phyloP scores from a whole-genome alignment of 2,329 filamentous ascomycete genomes.

The Cladosporium sp. region DNA sequence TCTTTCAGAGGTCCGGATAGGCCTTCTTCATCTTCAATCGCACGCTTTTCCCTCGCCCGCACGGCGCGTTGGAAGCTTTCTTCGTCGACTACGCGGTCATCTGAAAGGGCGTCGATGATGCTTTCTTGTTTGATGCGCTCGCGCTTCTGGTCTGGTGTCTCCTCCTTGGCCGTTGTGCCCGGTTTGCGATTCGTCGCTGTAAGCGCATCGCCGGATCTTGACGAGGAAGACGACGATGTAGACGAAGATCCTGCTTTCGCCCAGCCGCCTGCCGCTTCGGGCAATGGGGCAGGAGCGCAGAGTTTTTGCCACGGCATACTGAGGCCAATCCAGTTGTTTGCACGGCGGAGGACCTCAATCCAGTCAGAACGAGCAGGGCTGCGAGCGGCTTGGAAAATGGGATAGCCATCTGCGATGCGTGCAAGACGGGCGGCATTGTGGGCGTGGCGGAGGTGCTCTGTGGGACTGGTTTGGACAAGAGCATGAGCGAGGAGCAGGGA shows the following conservation, averaged over 20 bases:
- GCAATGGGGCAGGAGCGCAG: constrained; percentile 49
- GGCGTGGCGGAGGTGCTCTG: constrained; percentile 73
- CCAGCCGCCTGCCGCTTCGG: constrained; percentile 32
- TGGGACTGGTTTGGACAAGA: constrained; percentile 72
- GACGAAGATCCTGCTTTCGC: constrained; percentile 22
- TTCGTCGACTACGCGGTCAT: constrained; percentile 65
- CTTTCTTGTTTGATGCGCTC: constrained; percentile 59
- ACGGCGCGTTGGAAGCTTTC: constrained; percentile 61
- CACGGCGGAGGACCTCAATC: constrained; percentile 66
- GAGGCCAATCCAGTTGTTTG: constrained; percentile 66
- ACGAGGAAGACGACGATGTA: background rate
- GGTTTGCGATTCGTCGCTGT: constrained; percentile 14
- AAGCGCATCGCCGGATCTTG: background rate
- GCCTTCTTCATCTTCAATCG: constrained; percentile 52
- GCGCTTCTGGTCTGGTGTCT: constrained; percentile 51
- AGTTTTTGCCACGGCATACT: constrained; percentile 63
- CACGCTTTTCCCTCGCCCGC: constrained; percentile 53
- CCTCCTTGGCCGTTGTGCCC: constrained; percentile 18
- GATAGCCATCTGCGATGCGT: constrained; percentile 72
- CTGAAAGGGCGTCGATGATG: constrained; percentile 61
- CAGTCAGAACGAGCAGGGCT: constrained; percentile 72
- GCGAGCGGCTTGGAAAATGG: constrained; percentile 69
- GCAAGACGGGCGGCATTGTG: constrained; percentile 74
- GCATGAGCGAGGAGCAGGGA: constrained; percentile 71
- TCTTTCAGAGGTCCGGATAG: constrained; percentile 31